Evolutionary conservation across 192 early-diverging fungal genomes (phyloP).

Genomic region (Coemansia aciculifera): DNA sequence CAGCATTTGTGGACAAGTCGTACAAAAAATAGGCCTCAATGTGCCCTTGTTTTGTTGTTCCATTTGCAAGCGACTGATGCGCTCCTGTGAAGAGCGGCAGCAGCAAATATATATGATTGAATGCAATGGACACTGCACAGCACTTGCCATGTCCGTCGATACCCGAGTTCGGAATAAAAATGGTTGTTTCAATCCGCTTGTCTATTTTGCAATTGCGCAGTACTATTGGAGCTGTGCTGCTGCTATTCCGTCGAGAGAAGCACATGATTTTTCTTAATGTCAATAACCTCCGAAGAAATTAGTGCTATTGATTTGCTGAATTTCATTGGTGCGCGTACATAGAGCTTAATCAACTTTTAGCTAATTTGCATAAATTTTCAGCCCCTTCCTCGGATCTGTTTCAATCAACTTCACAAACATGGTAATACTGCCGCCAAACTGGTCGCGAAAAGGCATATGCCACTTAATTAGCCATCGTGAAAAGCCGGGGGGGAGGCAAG

Average conservation of each 20-base stretch:
- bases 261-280: not conserved
- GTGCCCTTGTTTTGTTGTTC: not conserved
- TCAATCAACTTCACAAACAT: not conserved
- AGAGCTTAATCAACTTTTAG: not conserved
- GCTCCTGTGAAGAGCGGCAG: not conserved
- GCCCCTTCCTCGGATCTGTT: not conserved
- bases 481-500: conserved; percentile 1
- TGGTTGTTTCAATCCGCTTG: not conserved
- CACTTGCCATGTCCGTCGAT: not conserved
- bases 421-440: not conserved
- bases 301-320: not conserved
- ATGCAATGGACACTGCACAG: not conserved
- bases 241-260: not conserved
- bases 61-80: not conserved
- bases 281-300: not conserved
- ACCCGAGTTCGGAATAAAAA: not conserved
- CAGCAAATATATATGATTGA: not conserved
- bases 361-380: not conserved
- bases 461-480: conserved; percentile 2
- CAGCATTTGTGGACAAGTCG: not conserved
- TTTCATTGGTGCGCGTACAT: not conserved
- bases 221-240: not conserved
- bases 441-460: not conserved
- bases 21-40: not conserved
- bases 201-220: not conserved